Evolutionary conservation across 2,329 filamentous ascomycete genomes (phyloP).

Genomic region (Chaetoscypha palmicola): DNA sequence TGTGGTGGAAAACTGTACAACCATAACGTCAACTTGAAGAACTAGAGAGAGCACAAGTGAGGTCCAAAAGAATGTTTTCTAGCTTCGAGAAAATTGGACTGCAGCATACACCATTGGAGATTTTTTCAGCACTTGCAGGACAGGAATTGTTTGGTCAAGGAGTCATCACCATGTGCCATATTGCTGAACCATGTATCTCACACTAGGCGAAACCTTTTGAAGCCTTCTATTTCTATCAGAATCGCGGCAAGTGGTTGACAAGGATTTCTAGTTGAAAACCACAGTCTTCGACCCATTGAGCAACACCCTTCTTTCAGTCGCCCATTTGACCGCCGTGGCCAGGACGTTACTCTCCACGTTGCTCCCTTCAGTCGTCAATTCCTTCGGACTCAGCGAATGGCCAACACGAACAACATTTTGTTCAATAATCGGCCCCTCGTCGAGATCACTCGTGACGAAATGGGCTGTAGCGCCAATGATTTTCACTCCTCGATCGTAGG

Average conservation of each 20-base stretch:
- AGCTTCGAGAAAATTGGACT: no score
- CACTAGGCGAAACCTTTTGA: not conserved
- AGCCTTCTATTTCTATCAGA: not conserved
- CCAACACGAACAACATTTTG: constrained; percentile 72
- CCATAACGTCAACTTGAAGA: no score
- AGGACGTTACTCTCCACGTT: constrained; percentile 81
- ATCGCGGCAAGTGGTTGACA: no score
- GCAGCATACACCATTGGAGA: no score
- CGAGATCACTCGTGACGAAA: constrained; percentile 77
- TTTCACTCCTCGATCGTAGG: constrained; percentile 79
- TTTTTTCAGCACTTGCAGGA: no score
- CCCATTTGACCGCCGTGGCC: constrained; percentile 77
- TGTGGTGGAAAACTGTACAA: no score
- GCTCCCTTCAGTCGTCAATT: constrained; percentile 70
- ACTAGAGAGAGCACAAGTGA: no score
- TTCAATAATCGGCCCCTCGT: constrained; percentile 85
- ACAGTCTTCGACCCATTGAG: constrained; percentile 75
- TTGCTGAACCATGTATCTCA: not conserved
- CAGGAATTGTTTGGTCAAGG: no score
- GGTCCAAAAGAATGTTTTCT: no score
- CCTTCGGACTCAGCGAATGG: constrained; percentile 68
- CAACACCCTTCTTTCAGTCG: constrained; percentile 70
- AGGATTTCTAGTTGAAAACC: constrained; percentile 61
- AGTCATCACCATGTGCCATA: no score
- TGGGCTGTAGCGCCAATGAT: constrained; percentile 82